Conservation (phyloP, 768 basidiomycete genomes). For the Tremella yokohamensis region DNA sequence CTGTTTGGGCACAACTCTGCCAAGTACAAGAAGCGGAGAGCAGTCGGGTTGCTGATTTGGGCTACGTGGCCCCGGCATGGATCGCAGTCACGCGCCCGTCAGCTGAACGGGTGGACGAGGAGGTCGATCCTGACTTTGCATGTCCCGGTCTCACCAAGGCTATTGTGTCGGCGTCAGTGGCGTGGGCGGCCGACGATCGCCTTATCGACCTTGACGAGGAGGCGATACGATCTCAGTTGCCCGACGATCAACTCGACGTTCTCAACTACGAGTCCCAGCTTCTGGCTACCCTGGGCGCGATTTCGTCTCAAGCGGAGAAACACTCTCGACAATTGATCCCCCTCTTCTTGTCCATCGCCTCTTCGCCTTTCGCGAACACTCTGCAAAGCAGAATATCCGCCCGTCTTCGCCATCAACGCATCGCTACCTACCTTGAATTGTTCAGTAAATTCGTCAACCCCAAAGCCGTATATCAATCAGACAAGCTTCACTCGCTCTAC, state of each 20-base stretch:
- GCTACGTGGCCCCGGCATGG: conserved; percentile 27
- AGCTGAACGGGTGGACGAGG: conserved; percentile 13
- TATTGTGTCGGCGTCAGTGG: conserved; percentile 8
- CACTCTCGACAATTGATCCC: conserved; percentile 85
- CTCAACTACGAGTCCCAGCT: conserved; percentile 77
- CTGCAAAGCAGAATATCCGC: conserved; percentile 42
- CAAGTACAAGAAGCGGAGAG: conserved; percentile 27
- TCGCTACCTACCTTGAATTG: conserved; percentile 73
- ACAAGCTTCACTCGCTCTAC: conserved; percentile 66
- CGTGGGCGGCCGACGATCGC: conserved; percentile 26
- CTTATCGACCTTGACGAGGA: conserved; percentile 42
- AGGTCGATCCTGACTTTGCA: conserved; percentile 42
- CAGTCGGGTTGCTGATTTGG: conserved; percentile 26
- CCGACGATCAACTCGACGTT: conserved; percentile 62
- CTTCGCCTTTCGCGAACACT: background rate
- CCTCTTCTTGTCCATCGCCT: conserved; percentile 62
- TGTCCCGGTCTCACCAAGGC: conserved; percentile 47
- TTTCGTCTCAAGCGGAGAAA: conserved; percentile 71
- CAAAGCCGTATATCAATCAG: conserved; percentile 73
- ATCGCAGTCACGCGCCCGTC: conserved; percentile 2
- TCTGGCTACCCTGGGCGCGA: conserved; percentile 65
- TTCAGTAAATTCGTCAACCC: conserved; percentile 90
- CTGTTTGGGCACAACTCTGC: conserved; percentile 65
- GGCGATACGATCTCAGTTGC: conserved; percentile 57
- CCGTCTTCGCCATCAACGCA: conserved; percentile 48